phyloP scores from a whole-genome alignment of 129 eudicot genomes.

The Glebionis coronaria region DNA sequence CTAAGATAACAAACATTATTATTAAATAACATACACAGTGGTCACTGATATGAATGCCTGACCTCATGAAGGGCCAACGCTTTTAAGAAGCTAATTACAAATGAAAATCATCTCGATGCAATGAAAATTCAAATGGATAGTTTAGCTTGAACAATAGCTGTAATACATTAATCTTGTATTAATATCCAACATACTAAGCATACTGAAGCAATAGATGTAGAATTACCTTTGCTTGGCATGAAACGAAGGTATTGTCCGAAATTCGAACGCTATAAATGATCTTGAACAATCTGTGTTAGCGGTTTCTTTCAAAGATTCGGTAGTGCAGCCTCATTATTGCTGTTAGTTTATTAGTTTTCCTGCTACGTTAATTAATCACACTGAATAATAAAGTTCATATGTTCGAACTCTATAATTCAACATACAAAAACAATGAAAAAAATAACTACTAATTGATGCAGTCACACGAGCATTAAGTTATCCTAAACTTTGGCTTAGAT shows the following conservation, averaged over 20 bases:
- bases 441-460: background rate
- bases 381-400: background rate
- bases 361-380: conserved; percentile 52
- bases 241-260: conserved; percentile 94
- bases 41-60: conserved; percentile 29
- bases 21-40: conserved; percentile 23
- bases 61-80: conserved; percentile 87
- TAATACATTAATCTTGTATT: conserved; percentile 9
- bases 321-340: conserved; percentile 90
- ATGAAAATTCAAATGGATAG: conserved; percentile 97
- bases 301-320: conserved; percentile 67
- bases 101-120: conserved; percentile 85
- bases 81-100: conserved; percentile 86
- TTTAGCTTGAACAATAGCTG: no score
- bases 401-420: conserved; percentile 4
- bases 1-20: conserved; percentile 19
- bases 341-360: conserved; percentile 74
- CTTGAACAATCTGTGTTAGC: conserved; percentile 83
- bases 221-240: no score
- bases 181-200: background rate
- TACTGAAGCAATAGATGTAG: conserved; percentile 14
- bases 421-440: background rate
- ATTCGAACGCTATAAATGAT: conserved; percentile 95
- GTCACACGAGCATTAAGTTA: no score
- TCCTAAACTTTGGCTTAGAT: no score